Evolutionary conservation across 2,329 filamentous ascomycete species (phyloP).

Genomic region (Penicillium occitanis): DNA sequence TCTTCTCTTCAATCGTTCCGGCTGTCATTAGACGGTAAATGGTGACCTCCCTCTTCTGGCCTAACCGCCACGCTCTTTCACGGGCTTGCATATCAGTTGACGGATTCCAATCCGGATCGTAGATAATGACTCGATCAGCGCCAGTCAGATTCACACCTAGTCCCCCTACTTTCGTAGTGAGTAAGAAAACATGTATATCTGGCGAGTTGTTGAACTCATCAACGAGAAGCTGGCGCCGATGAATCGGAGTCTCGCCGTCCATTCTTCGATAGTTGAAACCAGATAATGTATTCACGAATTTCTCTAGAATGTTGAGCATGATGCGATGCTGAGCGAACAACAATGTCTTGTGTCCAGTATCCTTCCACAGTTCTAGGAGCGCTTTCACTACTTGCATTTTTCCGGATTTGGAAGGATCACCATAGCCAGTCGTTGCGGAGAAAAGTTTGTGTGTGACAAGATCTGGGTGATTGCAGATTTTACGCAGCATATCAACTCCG

Average conservation of each 20-base stretch:
- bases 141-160: slow-evolving; percentile 93
- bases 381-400: slow-evolving; percentile 96
- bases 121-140: slow-evolving; percentile 94
- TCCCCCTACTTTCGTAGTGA: slow-evolving; percentile 94
- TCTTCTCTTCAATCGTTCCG: slow-evolving; percentile 98
- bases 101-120: slow-evolving; percentile 98
- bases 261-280: slow-evolving; percentile 80
- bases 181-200: slow-evolving; percentile 78
- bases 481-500: slow-evolving; percentile 87
- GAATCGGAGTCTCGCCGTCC: slow-evolving; percentile 90
- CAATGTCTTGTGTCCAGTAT: slow-evolving; percentile 88
- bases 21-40: slow-evolving; percentile 98
- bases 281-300: slow-evolving; percentile 67
- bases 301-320: slow-evolving; percentile 92
- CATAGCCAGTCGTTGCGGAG: slow-evolving; percentile 66
- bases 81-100: slow-evolving; percentile 94
- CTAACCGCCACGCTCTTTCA: slow-evolving; percentile 91
- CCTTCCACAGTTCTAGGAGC: slow-evolving; percentile 83
- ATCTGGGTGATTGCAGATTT: slow-evolving; percentile 98
- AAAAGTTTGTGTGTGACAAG: slow-evolving; percentile 67
- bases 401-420: slow-evolving; percentile 74
- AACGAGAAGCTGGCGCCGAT: slow-evolving; percentile 82
- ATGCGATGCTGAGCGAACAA: slow-evolving; percentile 91
- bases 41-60: slow-evolving; percentile 90
- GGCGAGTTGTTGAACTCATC: slow-evolving; percentile 87